phyloP scores from a whole-genome alignment of 2,329 filamentous ascomycete species.

The Macrophomina phaseolina region DNA sequence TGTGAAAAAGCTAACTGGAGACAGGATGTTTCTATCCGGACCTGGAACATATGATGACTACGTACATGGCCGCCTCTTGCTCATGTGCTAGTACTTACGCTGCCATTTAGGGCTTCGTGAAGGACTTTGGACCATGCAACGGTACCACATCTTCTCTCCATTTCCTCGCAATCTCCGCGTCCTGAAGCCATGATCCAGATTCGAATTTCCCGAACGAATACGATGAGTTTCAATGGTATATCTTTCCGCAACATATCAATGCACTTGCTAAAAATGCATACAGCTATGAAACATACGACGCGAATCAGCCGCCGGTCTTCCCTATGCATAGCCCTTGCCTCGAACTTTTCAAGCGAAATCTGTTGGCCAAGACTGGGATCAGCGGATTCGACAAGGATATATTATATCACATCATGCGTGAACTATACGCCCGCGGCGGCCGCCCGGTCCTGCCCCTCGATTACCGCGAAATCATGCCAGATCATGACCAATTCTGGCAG shows the following conservation, averaged over 20 bases:
- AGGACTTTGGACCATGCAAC: no score
- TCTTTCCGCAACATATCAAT: neutral
- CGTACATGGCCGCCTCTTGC: no score
- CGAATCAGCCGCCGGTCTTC: neutral
- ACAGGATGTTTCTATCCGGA: no score
- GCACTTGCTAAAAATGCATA: neutral
- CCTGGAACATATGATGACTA: no score
- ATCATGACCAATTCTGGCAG: neutral
- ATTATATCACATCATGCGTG: neutral
- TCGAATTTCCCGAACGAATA: neutral
- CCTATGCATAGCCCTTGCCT: neutral
- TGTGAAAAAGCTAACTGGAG: neutral
- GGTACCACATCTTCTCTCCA: no score
- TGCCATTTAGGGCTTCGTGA: no score
- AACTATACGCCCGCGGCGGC: neutral
- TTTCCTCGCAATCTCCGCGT: no score
- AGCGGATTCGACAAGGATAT: neutral
- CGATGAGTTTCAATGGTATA: neutral
- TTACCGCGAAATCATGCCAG: neutral
- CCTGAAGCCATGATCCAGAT: neutral
- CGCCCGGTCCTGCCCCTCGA: neutral
- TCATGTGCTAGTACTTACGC: no score
- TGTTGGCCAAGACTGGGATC: neutral
- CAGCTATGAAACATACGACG: neutral
- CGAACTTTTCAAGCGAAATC: neutral